Conservation (phyloP, 2,329 filamentous ascomycete genomes). For the Sporothrix pseudoabietina region DNA sequence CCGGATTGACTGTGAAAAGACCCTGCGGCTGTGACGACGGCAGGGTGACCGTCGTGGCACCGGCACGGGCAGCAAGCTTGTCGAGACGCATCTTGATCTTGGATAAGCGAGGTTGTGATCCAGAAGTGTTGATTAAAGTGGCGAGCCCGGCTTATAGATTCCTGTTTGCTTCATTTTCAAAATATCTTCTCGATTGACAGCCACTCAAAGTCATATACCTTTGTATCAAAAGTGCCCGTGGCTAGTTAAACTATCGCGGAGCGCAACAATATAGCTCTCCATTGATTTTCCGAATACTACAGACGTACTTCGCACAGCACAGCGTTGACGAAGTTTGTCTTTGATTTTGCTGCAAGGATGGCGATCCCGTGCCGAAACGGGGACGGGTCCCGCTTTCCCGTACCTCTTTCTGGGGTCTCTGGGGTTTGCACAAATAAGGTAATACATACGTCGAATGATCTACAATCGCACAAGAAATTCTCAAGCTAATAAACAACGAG, state of each 20-base stretch:
- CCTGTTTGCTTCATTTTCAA: background rate
- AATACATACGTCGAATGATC: background rate
- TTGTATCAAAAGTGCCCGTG: background rate
- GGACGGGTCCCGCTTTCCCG: background rate
- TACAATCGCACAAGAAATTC: background rate
- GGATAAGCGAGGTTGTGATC: background rate
- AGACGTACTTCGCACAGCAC: background rate
- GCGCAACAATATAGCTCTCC: background rate
- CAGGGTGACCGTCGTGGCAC: conserved; percentile 17
- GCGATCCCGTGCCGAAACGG: conserved; percentile 8
- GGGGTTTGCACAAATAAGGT: background rate
- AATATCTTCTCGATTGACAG: background rate
- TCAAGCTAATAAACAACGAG: background rate
- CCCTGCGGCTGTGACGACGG: background rate
- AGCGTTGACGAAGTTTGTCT: background rate
- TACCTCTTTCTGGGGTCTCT: no score
- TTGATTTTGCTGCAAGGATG: background rate
- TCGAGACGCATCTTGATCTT: conserved; percentile 8
- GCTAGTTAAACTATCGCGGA: background rate
- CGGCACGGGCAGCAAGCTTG: conserved; percentile 17
- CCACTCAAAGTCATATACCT: background rate
- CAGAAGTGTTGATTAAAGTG: background rate
- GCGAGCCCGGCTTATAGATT: background rate
- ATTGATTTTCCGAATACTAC: background rate
- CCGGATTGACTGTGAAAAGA: background rate